A percentile compares a stretch with the other conserved stretches of the same genome.
Conservation (phyloP, 2,329 filamentous ascomycete genomes). For the Neurospora crassa region DNA sequence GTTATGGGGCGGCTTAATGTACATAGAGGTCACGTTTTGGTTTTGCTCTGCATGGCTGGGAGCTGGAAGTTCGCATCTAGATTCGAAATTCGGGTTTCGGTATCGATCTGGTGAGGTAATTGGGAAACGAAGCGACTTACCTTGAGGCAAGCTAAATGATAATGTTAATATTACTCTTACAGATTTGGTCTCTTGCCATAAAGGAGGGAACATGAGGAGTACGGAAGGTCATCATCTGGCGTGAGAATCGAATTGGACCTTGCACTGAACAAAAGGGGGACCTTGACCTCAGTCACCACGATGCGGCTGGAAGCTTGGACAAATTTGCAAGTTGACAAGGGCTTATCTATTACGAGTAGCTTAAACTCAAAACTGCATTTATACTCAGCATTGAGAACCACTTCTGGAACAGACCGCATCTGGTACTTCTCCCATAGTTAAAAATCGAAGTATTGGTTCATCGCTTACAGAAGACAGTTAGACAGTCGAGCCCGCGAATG, state of each 20-base stretch:
- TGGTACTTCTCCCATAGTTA: background rate
- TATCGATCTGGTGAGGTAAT: background rate
- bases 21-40: conserved; percentile 36
- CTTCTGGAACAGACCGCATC: background rate
- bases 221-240: background rate
- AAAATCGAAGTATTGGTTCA: background rate
- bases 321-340: background rate
- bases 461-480: background rate
- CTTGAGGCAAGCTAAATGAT: background rate
- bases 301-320: background rate
- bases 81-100: conserved; percentile 23
- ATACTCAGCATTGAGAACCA: background rate
- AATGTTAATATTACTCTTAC: background rate
- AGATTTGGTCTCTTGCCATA: background rate
- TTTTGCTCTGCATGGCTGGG: conserved; percentile 40
- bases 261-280: background rate
- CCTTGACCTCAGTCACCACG: background rate
- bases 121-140: background rate
- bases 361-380: background rate
- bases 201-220: background rate
- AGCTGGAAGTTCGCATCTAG: conserved; percentile 40
- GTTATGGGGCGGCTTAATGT: conserved; percentile 20
- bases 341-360: background rate
- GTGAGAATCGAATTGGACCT: background rate
- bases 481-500: background rate